Base-by-base conservation (phyloP, 2,329 filamentous ascomycete species). In the Penicillium corylophilum region DNA sequence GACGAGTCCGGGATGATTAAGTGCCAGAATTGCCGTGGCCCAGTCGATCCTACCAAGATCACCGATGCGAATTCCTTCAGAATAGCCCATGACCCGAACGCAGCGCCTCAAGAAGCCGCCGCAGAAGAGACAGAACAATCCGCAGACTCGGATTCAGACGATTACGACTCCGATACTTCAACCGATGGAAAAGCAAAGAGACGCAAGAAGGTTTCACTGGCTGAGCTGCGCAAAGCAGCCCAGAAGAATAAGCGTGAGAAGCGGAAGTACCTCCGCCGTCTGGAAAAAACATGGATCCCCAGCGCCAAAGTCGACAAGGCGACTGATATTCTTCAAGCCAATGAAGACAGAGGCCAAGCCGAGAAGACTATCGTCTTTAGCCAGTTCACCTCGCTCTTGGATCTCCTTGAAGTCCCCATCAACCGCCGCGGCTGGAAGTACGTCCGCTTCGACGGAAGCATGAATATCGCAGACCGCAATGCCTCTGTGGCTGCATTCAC, bases 301-400 rank as follows among this genome's bases (percentile, higher is more conserved):
- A 94, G 88, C 18, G 84, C 88, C 24, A 94, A 93, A 71, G 84
- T 90, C 26, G 81, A 83, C 20, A 85, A 86, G 66, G 83, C 84
- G 6, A 72, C 89, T 50, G 82, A 88, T 48, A 77, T 92, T 6
- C 73, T 93, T 12, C 66, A 74, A 10, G 68, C 74, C 13, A 78
- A 83, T 50, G 70, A 76, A 48, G 63, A 63, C n/a, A 71, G 73
- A 9, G 74, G 77, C 28, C 64, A 81, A 2, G 80, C 79, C 1
- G 86, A 90, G 67, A 93, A 93, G 71, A 89, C 87, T 0, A 86
- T 94, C 48, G 81, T 94, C 56, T 94, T 94, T 74, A 89, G 85
- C 50, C 88, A 91, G 62, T 94, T 89, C 74, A 92, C 89, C 0
- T 85, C 87, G 0, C 77, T 93, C 16, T 82, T 94, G 2, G 89